Evolutionary conservation across 2,329 filamentous ascomycete species (phyloP).

Genomic region (Ophiostoma triangulosporum): DNA sequence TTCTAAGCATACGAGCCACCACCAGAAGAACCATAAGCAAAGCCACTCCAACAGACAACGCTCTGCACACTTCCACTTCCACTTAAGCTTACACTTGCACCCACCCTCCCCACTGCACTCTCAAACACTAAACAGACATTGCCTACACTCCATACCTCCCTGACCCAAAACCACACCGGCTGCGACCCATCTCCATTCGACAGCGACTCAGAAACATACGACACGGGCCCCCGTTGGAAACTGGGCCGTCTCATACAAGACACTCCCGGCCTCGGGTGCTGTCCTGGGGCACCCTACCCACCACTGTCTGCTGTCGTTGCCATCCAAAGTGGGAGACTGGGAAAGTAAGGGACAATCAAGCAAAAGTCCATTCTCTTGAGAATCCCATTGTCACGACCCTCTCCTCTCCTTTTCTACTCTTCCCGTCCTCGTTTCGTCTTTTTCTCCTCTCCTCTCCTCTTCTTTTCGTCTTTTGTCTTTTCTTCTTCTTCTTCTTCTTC

Average conservation of each 20-base stretch:
- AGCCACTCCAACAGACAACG: not conserved
- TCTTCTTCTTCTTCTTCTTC: conserved; percentile 1
- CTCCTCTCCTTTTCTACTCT: conserved; percentile 11
- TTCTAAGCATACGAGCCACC: not conserved
- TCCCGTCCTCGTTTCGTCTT: not conserved
- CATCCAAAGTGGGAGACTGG: not conserved
- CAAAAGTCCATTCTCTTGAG: not conserved
- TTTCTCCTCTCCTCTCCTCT: conserved; percentile 11
- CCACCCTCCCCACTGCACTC: not conserved
- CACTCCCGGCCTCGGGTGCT: conserved; percentile 21
- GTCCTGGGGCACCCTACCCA: conserved; percentile 24
- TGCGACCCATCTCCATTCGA: not conserved
- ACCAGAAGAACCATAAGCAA: not conserved
- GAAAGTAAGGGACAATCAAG: not conserved
- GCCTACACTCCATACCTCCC: not conserved
- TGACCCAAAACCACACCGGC: conserved; percentile 19
- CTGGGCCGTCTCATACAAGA: conserved; percentile 28
- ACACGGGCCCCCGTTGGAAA: conserved; percentile 24
- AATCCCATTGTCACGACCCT: conserved; percentile 11
- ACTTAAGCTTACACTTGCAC: too few relatives aligned
- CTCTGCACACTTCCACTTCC: too few relatives aligned
- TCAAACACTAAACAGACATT: conserved; percentile 33
- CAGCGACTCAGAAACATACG: conserved; percentile 23
- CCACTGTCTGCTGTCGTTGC: not conserved
- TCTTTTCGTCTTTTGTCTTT: conserved; percentile 9